Base-by-base conservation (phyloP, 371 early-diverging fungal species). In the Entomophthora muscae region DNA sequence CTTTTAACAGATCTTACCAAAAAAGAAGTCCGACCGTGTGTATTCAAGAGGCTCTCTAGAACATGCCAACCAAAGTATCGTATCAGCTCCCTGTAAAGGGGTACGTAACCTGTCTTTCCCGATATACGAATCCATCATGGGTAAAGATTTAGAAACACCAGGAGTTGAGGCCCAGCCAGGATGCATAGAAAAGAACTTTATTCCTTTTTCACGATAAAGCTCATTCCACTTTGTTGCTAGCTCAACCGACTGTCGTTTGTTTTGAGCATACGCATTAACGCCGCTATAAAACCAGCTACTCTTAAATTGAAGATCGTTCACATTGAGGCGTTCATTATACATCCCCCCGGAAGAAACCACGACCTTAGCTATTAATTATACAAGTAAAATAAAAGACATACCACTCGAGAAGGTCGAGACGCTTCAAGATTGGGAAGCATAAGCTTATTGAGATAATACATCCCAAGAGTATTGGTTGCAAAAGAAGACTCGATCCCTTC, bases 311-410 rank as follows among this genome's bases (percentile, higher is more conserved):
- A 53, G 54, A 52, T 65, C 55, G 5, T 12, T 17, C 23, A 23
- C 7, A 30, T 65, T 33, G 24, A 65, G 33, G 32, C 55, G 60
- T 23, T 29, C 54, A 17, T 32, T 31, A 32, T 61, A 54, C 66
- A 65, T 65, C 26, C 66, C 66, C 27, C 61, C 61, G 2, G 61
- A 61, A 52, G 65, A 64, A 22, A 64, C 65, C 23, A 32, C n/a
- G n/a, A 64, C 28, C 57, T 64, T 32, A 17, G n/a, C 22, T 10
- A 54, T 32, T 13, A 31, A 54, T 7, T n/a, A n/a, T n/a, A 22
- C 21, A 27, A 7, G 1, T 1, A 29, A 32, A 28, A 30, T 21
- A 29, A 53, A 2, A n/a, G n/a, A 57, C 57, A 59, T 64, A 64
- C 57, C 27, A 64, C 52, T 26, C 65, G n/a, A 23, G 30, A 2